phyloP scores from a whole-genome alignment of 345 rosid genomes.

The Microthlaspi erraticum region DNA sequence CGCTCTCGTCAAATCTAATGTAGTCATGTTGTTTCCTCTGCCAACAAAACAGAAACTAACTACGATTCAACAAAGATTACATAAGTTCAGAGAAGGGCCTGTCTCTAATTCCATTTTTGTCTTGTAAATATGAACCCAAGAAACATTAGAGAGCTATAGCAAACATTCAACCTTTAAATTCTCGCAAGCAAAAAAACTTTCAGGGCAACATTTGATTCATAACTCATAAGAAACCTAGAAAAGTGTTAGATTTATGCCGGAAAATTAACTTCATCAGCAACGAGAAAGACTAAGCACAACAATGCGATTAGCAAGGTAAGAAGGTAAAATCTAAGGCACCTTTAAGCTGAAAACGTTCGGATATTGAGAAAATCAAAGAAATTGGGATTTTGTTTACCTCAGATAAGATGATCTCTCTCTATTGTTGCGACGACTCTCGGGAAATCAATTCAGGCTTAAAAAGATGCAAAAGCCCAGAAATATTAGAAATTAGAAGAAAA shows the following conservation, averaged over 20 bases:
- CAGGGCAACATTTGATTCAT: constrained; percentile 4
- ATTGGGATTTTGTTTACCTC: constrained; percentile 14
- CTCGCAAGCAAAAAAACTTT: background rate
- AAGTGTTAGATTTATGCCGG: background rate
- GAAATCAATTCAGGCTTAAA: constrained; percentile 12
- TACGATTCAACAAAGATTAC: constrained; percentile 30
- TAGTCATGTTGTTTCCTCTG: constrained; percentile 60
- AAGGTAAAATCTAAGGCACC: constrained; percentile 9
- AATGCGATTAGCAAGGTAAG: background rate
- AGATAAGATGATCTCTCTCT: constrained; percentile 2
- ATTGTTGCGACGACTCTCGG: too few relatives aligned
- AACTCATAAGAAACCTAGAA: background rate
- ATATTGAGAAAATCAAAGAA: background rate
- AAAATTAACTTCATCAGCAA: constrained; percentile 4
- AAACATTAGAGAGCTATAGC: background rate
- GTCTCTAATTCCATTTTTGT: background rate
- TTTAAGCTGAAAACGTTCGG: background rate
- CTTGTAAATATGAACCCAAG: background rate
- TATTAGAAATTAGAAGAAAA: background rate
- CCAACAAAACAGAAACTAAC: constrained; percentile 12
- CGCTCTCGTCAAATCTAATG: constrained; percentile 78
- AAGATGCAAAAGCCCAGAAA: constrained; percentile 12
- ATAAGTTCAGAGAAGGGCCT: background rate
- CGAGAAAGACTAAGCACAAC: background rate
- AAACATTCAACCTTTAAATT: background rate